A percentile compares a stretch with the other conserved stretches of the same genome.
Conservation (phyloP, 2,329 filamentous ascomycete genomes). For the Fusarium equiseti region DNA sequence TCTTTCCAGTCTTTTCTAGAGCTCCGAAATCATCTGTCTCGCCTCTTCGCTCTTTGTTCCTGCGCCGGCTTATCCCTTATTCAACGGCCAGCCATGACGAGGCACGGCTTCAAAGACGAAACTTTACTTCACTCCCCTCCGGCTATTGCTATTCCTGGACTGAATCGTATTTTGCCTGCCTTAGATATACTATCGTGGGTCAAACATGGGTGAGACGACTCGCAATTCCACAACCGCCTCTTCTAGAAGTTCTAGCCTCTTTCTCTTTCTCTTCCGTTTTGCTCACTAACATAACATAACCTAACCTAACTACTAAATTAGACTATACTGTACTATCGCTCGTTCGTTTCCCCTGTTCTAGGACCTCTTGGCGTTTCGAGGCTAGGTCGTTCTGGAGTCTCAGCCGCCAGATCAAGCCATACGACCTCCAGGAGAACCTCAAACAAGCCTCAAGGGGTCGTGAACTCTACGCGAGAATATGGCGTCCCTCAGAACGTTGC, state of each 20-base stretch:
- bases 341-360: conserved; percentile 10
- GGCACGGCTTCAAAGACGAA: conserved; percentile 7
- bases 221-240: conserved; percentile 3
- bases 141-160: not conserved
- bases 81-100: conserved; percentile 4
- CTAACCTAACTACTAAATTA: not conserved
- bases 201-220: conserved; percentile 25
- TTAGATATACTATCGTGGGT: conserved; percentile 16
- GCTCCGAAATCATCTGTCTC: conserved; percentile 33
- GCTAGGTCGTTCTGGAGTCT: conserved; percentile 26
- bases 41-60: conserved; percentile 16
- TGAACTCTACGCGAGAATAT: conserved; percentile 5
- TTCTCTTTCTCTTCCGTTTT: conserved; percentile 12
- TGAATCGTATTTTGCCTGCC: conserved; percentile 6
- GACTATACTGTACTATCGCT: not conserved
- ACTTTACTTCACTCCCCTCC: conserved; percentile 1
- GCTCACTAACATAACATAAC: not conserved
- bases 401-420: conserved; percentile 22
- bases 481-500: conserved; percentile 28
- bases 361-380: conserved; percentile 33
- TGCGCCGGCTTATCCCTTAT: not conserved
- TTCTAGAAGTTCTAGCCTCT: conserved; percentile 17
- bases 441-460: conserved; percentile 16
- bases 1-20: conserved; percentile 42
- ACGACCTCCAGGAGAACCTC: conserved; percentile 3